phyloP scores from a whole-genome alignment of 2,329 filamentous ascomycete species.

The Harringtonia aguacate region DNA sequence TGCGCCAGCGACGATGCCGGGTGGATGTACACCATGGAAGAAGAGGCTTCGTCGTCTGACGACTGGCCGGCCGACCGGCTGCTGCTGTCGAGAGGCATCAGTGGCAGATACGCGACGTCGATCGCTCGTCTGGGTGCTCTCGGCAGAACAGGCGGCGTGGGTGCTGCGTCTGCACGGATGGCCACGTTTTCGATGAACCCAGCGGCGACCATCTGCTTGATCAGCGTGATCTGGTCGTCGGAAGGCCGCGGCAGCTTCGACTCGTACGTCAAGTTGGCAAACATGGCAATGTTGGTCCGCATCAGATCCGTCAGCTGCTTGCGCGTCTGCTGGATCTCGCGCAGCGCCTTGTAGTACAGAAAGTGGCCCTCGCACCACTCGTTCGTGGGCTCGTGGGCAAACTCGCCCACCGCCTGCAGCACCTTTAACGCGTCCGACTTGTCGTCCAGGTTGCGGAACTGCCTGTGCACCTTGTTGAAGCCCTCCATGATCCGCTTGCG shows the following conservation, averaged over 20 bases:
- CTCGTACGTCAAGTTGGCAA: conserved; percentile 41
- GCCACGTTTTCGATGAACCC: conserved; percentile 94
- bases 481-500: conserved; percentile 51
- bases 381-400: conserved; percentile 62
- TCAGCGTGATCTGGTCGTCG: conserved; percentile 59
- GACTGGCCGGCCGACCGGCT: too few relatives aligned
- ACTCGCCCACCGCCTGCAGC: conserved; percentile 79
- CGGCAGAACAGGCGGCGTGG: conserved; percentile 43
- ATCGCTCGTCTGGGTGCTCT: conserved; percentile 62
- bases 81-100: conserved; percentile 50
- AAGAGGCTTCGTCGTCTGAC: too few relatives aligned
- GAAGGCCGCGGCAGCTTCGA: conserved; percentile 49
- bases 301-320: conserved; percentile 75
- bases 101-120: conserved; percentile 82
- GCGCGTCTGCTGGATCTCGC: conserved; percentile 75
- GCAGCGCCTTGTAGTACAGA: conserved; percentile 76
- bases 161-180: conserved; percentile 79
- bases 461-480: conserved; percentile 62
- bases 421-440: conserved; percentile 83
- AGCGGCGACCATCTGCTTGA: conserved; percentile 85
- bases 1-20: conserved; percentile 72
- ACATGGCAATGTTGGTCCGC: conserved; percentile 60
- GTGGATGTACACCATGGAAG: conserved; percentile 84
- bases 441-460: conserved; percentile 72
- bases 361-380: conserved; percentile 75